Conservation (phyloP, 1,284 basidiomycete species). For the Anthracocystis walkeri region DNA sequence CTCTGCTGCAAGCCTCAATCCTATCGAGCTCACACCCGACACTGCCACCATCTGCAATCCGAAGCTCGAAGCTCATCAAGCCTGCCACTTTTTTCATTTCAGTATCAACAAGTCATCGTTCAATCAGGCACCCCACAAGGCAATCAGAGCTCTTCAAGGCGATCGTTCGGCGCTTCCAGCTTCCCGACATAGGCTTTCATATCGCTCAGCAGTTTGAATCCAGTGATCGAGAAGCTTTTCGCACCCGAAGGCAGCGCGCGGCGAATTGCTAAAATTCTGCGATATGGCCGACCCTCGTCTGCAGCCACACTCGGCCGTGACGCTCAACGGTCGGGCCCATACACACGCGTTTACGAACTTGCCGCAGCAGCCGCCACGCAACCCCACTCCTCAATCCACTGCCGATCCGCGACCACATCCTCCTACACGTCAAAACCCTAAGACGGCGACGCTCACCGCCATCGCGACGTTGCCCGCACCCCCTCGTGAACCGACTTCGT, state of each 20-base stretch:
- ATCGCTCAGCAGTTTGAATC: too few relatives aligned
- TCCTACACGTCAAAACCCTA: not conserved
- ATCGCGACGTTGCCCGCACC: not conserved
- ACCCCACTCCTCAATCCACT: not conserved
- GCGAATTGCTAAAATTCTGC: conserved; percentile 2
- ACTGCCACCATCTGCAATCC: too few relatives aligned
- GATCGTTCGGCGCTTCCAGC: too few relatives aligned
- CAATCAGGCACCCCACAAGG: too few relatives aligned
- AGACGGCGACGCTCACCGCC: not conserved
- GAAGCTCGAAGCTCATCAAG: too few relatives aligned
- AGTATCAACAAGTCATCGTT: too few relatives aligned
- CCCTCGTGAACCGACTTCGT: not conserved
- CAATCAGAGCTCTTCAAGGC: too few relatives aligned
- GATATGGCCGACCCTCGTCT: conserved; percentile 4
- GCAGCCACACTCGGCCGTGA: conserved; percentile 10
- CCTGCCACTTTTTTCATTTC: too few relatives aligned
- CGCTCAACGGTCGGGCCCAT: not conserved
- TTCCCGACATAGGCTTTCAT: too few relatives aligned
- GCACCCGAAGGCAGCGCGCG: not conserved
- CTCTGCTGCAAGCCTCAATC: too few relatives aligned
- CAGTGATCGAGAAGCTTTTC: too few relatives aligned
- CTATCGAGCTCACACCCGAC: too few relatives aligned
- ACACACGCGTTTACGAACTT: conserved; percentile 13
- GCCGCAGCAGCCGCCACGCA: conserved; percentile 14
- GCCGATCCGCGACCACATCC: conserved; percentile 11